Evolutionary conservation across 192 early-diverging fungal species (phyloP).

Genomic region (Coemansia biformis): DNA sequence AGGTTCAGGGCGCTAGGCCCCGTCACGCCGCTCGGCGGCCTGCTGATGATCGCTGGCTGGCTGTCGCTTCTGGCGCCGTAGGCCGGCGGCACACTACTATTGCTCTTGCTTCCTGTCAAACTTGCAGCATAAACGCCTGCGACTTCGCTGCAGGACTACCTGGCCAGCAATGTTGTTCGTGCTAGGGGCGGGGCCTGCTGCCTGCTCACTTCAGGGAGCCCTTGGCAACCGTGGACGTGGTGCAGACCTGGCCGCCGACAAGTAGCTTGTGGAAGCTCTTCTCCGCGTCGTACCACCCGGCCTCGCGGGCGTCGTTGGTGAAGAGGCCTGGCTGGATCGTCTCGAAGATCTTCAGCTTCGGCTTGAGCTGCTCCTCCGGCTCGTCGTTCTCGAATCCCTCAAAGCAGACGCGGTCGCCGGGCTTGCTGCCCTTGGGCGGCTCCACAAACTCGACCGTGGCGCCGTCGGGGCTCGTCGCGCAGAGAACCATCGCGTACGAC

Average conservation of each 20-base stretch:
- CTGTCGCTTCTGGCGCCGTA: no score
- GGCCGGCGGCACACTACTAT: no score
- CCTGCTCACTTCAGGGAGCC: conserved; percentile 66
- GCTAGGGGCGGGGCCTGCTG: no score
- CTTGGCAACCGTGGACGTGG: conserved; percentile 57
- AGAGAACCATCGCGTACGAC: conserved; percentile 93
- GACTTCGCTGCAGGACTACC: no score
- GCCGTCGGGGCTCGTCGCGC: conserved; percentile 78
- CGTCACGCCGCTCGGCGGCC: no score
- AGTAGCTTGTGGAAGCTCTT: conserved; percentile 51
- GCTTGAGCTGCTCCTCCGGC: conserved; percentile 88
- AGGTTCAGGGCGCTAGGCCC: no score
- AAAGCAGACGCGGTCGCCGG: conserved; percentile 90
- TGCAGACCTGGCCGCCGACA: conserved; percentile 51
- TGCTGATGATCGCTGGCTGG: no score
- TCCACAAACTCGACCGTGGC: conserved; percentile 85
- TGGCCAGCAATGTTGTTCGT: no score
- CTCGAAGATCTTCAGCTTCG: conserved; percentile 99
- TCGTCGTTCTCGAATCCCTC: conserved; percentile 76
- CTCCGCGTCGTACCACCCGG: conserved; percentile 57
- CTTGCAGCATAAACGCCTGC: no score
- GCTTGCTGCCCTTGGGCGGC: conserved; percentile 76
- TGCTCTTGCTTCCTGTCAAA: no score
- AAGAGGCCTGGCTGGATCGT: conserved; percentile 86
- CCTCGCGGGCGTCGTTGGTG: conserved; percentile 63